Evolutionary conservation across 2,329 filamentous ascomycete genomes (phyloP).

Genomic region (Claviceps humidiphila): DNA sequence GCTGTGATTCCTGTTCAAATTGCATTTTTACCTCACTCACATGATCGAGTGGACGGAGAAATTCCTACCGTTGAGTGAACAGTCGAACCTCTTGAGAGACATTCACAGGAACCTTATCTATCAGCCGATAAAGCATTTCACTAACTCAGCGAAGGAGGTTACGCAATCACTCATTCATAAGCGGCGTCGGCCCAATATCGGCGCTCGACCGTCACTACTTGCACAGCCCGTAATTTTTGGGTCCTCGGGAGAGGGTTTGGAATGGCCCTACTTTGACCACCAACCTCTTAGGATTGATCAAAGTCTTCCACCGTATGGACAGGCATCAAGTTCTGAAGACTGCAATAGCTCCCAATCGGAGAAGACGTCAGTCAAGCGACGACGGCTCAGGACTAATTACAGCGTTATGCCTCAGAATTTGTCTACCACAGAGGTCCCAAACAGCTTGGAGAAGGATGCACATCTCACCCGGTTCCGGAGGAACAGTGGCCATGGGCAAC

Average conservation of each 20-base stretch:
- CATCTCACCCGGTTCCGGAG: neutral
- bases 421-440: constrained; percentile 4
- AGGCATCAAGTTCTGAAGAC: constrained; percentile 17
- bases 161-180: constrained; percentile 16
- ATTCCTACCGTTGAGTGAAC: neutral
- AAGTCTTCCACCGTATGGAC: constrained; percentile 18
- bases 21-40: neutral
- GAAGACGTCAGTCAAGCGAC: constrained; percentile 18
- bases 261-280: constrained; percentile 9
- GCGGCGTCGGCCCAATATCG: constrained; percentile 15
- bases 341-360: constrained; percentile 15
- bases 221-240: constrained; percentile 11
- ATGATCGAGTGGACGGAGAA: neutral
- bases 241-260: constrained; percentile 7
- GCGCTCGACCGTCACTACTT: constrained; percentile 11
- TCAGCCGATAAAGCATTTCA: constrained; percentile 11
- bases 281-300: constrained; percentile 15
- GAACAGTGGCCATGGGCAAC: constrained; percentile 8
- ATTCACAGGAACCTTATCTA: neutral
- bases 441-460: neutral
- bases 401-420: constrained; percentile 17
- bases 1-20: constrained; percentile 9
- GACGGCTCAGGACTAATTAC: constrained; percentile 16
- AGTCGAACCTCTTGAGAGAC: neutral
- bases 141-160: constrained; percentile 24